Evolutionary conservation across 106 monocot genomes (phyloP).

Genomic region (Gastrodia elata): DNA sequence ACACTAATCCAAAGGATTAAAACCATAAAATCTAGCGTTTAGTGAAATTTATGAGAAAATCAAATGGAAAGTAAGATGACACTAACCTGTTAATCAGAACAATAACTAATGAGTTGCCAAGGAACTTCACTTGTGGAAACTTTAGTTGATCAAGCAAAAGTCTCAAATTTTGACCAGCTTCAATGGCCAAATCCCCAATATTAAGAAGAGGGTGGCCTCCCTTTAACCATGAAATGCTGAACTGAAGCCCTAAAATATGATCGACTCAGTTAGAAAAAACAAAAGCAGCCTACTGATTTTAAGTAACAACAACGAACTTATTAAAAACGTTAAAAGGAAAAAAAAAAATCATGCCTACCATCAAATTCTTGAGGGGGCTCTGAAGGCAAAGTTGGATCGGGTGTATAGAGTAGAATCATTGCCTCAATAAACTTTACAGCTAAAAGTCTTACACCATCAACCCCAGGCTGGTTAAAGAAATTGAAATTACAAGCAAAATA

Average conservation of each 20-base stretch:
- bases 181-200: conserved; percentile 70
- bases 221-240: conserved; percentile 83
- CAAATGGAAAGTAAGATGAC: conserved; percentile 1
- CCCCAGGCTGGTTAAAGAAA: conserved; percentile 34
- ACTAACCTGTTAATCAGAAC: conserved; percentile 75
- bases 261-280: neutral
- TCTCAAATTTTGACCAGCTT: conserved; percentile 78
- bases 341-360: conserved; percentile 24
- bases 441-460: conserved; percentile 66
- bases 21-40: neutral
- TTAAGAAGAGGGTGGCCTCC: conserved; percentile 77
- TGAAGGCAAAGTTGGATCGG: conserved; percentile 65
- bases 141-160: conserved; percentile 86
- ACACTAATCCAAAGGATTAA: neutral
- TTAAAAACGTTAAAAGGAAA: neutral
- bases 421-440: conserved; percentile 79
- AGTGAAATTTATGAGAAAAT: neutral
- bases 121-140: conserved; percentile 61
- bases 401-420: conserved; percentile 79
- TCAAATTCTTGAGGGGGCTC: conserved; percentile 50
- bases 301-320: conserved; percentile 2
- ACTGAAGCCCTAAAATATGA: conserved; percentile 27
- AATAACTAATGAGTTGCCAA: conserved; percentile 75
- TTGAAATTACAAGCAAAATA: conserved; percentile 1
- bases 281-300: neutral